A percentile compares a stretch with the other conserved stretches of the same genome.
Conservation (phyloP, 2,329 filamentous ascomycete genomes). For the Botrytis galanthina region DNA sequence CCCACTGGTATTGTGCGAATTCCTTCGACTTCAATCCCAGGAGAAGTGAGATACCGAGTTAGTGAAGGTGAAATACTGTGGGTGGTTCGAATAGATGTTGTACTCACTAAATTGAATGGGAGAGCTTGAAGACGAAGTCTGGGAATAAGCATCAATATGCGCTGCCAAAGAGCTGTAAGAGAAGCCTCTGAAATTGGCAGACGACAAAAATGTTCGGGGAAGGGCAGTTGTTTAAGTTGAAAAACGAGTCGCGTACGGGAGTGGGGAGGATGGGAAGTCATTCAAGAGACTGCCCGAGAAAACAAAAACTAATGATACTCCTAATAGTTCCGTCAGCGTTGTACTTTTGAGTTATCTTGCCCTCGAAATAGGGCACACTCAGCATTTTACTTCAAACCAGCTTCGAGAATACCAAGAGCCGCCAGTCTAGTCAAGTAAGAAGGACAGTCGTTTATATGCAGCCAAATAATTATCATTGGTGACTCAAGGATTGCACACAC, state of each 20-base stretch:
- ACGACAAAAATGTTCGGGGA: background rate
- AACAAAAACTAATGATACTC: background rate
- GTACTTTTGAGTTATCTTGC: rapidly evolving
- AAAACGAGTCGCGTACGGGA: background rate
- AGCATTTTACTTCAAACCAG: background rate
- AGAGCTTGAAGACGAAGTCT: background rate
- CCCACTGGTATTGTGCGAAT: background rate
- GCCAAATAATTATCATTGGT: background rate
- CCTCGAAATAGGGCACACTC: background rate
- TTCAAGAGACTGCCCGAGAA: background rate
- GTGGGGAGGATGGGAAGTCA: background rate
- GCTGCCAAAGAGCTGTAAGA: too few species aligned
- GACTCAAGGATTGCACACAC: background rate
- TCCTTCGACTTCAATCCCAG: background rate
- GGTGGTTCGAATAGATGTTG: background rate
- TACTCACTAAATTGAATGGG: background rate
- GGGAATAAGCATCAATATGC: background rate
- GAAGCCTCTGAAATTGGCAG: background rate
- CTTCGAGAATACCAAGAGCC: background rate
- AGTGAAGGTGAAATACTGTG: background rate
- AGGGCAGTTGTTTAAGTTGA: background rate
- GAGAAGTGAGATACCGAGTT: too few species aligned
- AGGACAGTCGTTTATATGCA: background rate
- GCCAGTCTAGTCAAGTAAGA: background rate
- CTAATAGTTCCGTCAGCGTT: background rate